Percentiles rank a stretch among this genome's conserved stretches.
phyloP scores from a whole-genome alignment of 2,329 filamentous ascomycete species.

The Fusarium gaditjirri region DNA sequence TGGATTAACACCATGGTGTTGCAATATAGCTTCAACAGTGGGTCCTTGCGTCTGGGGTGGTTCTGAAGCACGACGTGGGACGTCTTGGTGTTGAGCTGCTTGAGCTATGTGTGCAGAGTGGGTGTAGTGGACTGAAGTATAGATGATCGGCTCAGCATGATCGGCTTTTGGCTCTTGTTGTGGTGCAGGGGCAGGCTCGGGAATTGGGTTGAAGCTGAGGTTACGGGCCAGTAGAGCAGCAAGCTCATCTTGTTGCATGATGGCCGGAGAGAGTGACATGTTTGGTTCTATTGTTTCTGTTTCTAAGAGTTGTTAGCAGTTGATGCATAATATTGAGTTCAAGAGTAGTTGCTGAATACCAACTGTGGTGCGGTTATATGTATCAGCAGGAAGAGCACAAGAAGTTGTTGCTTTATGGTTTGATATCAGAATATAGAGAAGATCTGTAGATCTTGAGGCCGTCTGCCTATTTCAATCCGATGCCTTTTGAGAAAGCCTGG shows the following conservation, averaged over 20 bases:
- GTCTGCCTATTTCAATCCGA: conserved; percentile 9
- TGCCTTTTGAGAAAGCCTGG: conserved; percentile 14
- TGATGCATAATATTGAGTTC: background rate
- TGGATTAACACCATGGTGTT: conserved; percentile 76
- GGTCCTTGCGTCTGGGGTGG: conserved; percentile 60
- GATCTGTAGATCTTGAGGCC: background rate
- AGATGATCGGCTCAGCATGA: conserved; percentile 64
- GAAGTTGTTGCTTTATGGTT: background rate
- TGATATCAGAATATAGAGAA: background rate
- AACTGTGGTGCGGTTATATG: conserved; percentile 1
- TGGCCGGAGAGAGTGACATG: conserved; percentile 56
- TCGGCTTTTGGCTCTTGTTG: conserved; percentile 48
- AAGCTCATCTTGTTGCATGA: conserved; percentile 81
- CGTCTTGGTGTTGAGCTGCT: conserved; percentile 49
- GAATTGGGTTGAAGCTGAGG: conserved; percentile 68
- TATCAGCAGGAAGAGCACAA: background rate
- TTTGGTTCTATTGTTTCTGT: conserved; percentile 22
- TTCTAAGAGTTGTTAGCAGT: conserved; percentile 23
- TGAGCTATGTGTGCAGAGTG: conserved; percentile 73
- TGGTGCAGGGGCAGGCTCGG: conserved; percentile 23
- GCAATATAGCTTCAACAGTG: conserved; percentile 67
- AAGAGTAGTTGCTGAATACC: conserved; percentile 25
- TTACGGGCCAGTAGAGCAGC: conserved; percentile 81
- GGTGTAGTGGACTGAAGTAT: conserved; percentile 85
- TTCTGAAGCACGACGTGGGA: conserved; percentile 61